Conservation (phyloP, 352 stramenopile genomes). For the Phytophthora pistaciae region DNA sequence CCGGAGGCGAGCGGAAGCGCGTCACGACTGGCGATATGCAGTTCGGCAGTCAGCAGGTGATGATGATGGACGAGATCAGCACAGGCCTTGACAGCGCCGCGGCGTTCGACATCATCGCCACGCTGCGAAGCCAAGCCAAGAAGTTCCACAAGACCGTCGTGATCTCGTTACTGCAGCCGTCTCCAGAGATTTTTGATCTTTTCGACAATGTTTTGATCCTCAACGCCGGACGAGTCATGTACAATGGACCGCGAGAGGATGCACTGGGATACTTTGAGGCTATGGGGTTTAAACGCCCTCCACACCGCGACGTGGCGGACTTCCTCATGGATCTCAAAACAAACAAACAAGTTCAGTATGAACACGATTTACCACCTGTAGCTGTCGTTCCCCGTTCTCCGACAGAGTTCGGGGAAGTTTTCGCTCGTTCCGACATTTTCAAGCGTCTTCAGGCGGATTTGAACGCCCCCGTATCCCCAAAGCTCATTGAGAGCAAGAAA, state of each 20-base stretch:
- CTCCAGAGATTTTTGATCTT: slow-evolving; percentile 46
- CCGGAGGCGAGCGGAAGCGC: slow-evolving; percentile 87
- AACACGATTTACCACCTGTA: slow-evolving; percentile 1
- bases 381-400: slow-evolving; percentile 9
- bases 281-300: slow-evolving; percentile 54
- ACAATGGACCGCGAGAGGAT: slow-evolving; percentile 56
- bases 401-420: slow-evolving; percentile 28
- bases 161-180: slow-evolving; percentile 83
- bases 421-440: slow-evolving; percentile 19
- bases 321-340: slow-evolving; percentile 49
- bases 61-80: slow-evolving; percentile 93
- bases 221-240: slow-evolving; percentile 40
- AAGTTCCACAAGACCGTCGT: slow-evolving; percentile 50
- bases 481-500: slow-evolving; percentile 46
- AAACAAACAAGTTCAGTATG: slow-evolving; percentile 40
- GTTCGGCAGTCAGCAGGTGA: slow-evolving; percentile 67
- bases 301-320: slow-evolving; percentile 39
- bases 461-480: background rate
- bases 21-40: slow-evolving; percentile 71
- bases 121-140: slow-evolving; percentile 41
- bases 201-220: slow-evolving; percentile 51
- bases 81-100: slow-evolving; percentile 94
- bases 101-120: slow-evolving; percentile 86
- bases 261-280: slow-evolving; percentile 75
- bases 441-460: slow-evolving; percentile 6